phyloP scores from a whole-genome alignment of 2,329 filamentous ascomycete genomes.

The Cladosporium sp. region DNA sequence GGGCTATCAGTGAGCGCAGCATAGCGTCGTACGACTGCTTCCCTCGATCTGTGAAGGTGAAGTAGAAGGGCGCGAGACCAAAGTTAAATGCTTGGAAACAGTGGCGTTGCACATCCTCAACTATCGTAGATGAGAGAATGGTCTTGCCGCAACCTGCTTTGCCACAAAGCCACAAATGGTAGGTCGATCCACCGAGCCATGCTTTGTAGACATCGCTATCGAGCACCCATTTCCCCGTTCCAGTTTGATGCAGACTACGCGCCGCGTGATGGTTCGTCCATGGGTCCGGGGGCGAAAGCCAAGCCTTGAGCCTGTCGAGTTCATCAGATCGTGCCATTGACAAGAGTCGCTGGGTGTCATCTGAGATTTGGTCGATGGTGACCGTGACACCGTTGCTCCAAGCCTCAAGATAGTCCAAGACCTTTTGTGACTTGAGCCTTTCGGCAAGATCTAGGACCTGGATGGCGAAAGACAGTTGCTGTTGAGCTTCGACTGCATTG shows the following conservation, averaged over 20 bases:
- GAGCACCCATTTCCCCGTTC: conserved; percentile 31
- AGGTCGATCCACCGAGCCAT: conserved; percentile 24
- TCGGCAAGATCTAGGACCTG: neutral
- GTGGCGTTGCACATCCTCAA: conserved; percentile 26
- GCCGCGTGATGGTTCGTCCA: conserved; percentile 28
- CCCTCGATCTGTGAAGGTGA: conserved; percentile 31
- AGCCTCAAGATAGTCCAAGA: neutral
- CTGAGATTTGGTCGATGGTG: neutral
- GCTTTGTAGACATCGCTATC: conserved; percentile 22
- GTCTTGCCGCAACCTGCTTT: conserved; percentile 32
- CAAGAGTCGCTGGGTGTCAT: neutral
- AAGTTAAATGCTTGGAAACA: conserved; percentile 14
- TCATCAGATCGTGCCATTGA: conserved; percentile 15
- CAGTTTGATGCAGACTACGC: conserved; percentile 20
- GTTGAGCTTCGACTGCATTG: neutral
- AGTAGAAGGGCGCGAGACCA: conserved; percentile 29
- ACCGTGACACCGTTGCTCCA: neutral
- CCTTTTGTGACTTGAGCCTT: neutral
- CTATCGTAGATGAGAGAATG: conserved; percentile 28
- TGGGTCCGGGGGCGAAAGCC: conserved; percentile 28
- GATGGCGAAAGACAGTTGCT: neutral
- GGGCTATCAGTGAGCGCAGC: conserved; percentile 26
- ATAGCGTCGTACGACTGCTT: conserved; percentile 28
- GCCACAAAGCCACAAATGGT: conserved; percentile 29
- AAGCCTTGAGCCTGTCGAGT: conserved; percentile 23